Evolutionary conservation across 2,329 filamentous ascomycete species (phyloP).

Genomic region (Trichoderma koningii): DNA sequence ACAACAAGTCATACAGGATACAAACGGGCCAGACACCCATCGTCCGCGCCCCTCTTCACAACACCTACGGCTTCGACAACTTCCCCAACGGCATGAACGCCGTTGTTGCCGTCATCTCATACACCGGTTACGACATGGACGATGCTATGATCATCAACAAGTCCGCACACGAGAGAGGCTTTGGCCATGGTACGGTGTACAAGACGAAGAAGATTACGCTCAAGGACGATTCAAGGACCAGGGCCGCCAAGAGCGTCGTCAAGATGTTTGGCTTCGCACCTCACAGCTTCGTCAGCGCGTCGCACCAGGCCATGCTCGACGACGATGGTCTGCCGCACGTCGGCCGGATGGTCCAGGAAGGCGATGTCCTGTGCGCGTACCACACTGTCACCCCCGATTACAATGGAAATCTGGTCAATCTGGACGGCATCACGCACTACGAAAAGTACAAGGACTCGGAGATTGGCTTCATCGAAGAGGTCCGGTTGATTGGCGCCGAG

Average conservation of each 20-base stretch:
- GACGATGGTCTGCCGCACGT: slow-evolving; percentile 84
- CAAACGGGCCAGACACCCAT: slow-evolving; percentile 96
- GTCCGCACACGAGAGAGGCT: slow-evolving; percentile 91
- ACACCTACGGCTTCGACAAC: slow-evolving; percentile 95
- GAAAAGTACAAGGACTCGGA: slow-evolving; percentile 95
- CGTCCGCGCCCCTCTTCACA: slow-evolving; percentile 88
- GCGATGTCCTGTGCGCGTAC: slow-evolving; percentile 84
- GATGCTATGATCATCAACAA: slow-evolving; percentile 99
- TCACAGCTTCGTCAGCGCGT: slow-evolving; percentile 68
- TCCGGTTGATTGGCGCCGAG: slow-evolving; percentile 86
- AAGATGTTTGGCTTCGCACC: slow-evolving; percentile 93
- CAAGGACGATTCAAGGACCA: slow-evolving; percentile 72
- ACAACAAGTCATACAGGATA: slow-evolving; percentile 94
- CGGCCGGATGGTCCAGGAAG: slow-evolving; percentile 74
- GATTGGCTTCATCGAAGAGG: slow-evolving; percentile 85
- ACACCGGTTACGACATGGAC: slow-evolving; percentile 99
- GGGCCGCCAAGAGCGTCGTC: slow-evolving; percentile 67
- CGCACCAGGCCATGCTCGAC: slow-evolving; percentile 73
- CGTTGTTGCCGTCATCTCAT: slow-evolving; percentile 95
- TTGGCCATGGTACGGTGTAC: slow-evolving; percentile 94
- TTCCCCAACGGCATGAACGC: slow-evolving; percentile 97
- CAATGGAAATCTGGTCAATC: slow-evolving; percentile 76
- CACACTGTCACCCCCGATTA: slow-evolving; percentile 84
- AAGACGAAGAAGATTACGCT: slow-evolving; percentile 93
- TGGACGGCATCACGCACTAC: slow-evolving; percentile 81